Conservation (phyloP, 1,284 basidiomycete species). For the Malassezia caprae region DNA sequence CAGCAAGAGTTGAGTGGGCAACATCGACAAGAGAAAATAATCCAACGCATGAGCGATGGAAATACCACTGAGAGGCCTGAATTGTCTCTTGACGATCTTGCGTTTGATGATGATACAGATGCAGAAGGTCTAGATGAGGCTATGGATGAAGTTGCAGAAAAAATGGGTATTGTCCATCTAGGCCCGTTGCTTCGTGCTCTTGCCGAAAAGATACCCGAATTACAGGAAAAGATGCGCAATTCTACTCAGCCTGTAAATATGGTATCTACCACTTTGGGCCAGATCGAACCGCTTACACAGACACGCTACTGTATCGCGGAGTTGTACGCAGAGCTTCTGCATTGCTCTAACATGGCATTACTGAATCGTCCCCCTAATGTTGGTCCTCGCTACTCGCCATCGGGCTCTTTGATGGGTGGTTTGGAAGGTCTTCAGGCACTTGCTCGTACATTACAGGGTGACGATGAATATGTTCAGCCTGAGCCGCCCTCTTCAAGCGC, state of each 20-base stretch:
- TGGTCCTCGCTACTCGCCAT: constrained; percentile 40
- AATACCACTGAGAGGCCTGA: constrained; percentile 18
- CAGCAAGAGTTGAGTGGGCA: constrained; percentile 57
- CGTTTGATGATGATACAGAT: constrained; percentile 32
- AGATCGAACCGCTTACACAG: constrained; percentile 70
- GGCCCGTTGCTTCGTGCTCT: constrained; percentile 72
- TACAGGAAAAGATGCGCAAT: constrained; percentile 62
- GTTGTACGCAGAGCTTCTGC: constrained; percentile 87
- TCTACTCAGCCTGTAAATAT: constrained; percentile 65
- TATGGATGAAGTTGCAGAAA: constrained; percentile 74
- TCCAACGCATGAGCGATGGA: not conserved
- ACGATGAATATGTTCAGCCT: constrained; percentile 25
- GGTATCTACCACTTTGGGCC: constrained; percentile 22
- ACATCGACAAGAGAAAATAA: constrained; percentile 16
- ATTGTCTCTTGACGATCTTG: constrained; percentile 9
- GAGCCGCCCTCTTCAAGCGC: not conserved
- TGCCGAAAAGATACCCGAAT: constrained; percentile 60
- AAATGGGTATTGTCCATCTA: constrained; percentile 87
- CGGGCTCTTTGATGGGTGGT: constrained; percentile 41
- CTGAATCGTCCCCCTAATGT: constrained; percentile 60
- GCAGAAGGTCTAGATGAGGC: constrained; percentile 59
- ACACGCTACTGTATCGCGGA: constrained; percentile 96
- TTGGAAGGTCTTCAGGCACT: constrained; percentile 46
- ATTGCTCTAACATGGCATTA: constrained; percentile 96
- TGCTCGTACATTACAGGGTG: constrained; percentile 36